Evolutionary conservation across 2,329 filamentous ascomycete genomes (phyloP), one percentile per base, ranked within the genome.

Genomic region (Stachybotrys chlorohalonatus): DNA sequence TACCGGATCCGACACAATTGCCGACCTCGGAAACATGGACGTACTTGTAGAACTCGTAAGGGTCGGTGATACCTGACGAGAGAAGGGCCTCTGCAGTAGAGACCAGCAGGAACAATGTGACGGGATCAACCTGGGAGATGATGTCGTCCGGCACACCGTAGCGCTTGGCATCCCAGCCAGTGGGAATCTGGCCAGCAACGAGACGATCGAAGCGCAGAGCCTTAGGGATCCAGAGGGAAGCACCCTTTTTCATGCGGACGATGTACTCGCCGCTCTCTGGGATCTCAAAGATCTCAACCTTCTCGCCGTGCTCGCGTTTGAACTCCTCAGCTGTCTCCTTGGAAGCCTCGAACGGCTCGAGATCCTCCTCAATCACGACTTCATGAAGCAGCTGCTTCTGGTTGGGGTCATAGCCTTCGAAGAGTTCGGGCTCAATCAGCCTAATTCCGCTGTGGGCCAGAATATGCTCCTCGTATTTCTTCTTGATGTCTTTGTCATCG

Each of bases 21-120:
- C 94, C 94, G 52, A 99, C 89, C 69, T 99, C 90, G 7, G 94
- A 97, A 57, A 99, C 85, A 72, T 99, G 94, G 59, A 99, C 92
- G 66, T 99, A 99, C 79, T 97, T 92, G 83, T 99, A 99, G 77
- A 99, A 97, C 75, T 99, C 94, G 69, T 97, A 99, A 17, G 94
- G 95, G 69, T 99, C 95, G 31, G 94, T 97, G 70, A 99, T 93
- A 85, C 94, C 94, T 59, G 90, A 87, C 32, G 90, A 87, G 52
- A 99, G 81, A 7, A 99, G 85, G 56, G 92, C 86, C 73, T 99
- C 95, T 1, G 89, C 90, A 51, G 92, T 95, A 53, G 90, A 95
- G 50, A 97, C 92, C 49, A 99, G 87, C 32, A 97, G 90, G 69
- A 90, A 99, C 51, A 99, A 81, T 1, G 94, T 96, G 62, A 97